These are phyloP conservation scores for Manihot esculenta DNA, from an alignment of 441 rosid genomes.

Conservation along the genomic window DNA sequence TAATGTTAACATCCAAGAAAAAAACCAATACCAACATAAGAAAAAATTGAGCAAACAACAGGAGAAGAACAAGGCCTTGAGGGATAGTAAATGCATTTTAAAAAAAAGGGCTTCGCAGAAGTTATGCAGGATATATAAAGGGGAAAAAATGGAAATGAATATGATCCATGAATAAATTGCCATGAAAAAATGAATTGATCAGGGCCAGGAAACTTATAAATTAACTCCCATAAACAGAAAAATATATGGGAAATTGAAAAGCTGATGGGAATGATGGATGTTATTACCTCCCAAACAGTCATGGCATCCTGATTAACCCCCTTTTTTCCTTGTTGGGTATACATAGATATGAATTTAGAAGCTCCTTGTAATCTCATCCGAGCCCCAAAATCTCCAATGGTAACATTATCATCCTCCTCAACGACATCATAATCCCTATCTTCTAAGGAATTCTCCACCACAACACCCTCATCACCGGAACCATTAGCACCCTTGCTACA, in stretches of 20 bases:
- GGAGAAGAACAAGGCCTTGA: neutral
- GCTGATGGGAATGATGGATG: neutral
- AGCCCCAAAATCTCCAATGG: slow-evolving; percentile 56
- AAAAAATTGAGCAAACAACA: neutral
- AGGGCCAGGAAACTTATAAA: neutral
- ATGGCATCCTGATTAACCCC: slow-evolving; percentile 89
- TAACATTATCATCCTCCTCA: slow-evolving; percentile 35
- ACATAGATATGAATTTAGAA: slow-evolving; percentile 65
- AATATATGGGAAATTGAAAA: too few relatives aligned
- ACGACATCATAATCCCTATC: slow-evolving; percentile 22
- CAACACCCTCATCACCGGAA: slow-evolving; percentile 19
- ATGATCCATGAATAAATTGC: too few relatives aligned
- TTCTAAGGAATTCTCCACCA: slow-evolving; percentile 28
- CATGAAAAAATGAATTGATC: too few relatives aligned
- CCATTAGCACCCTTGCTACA: slow-evolving; percentile 54
- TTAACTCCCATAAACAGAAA: neutral
- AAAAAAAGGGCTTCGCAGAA: too few relatives aligned
- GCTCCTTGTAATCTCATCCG: slow-evolving; percentile 59
- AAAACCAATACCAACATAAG: neutral
- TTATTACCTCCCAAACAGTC: slow-evolving; percentile 89
- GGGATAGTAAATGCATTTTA: too few relatives aligned
- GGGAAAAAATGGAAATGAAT: too few relatives aligned
- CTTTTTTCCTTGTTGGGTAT: slow-evolving; percentile 74
- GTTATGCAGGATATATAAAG: too few relatives aligned
- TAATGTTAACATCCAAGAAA: neutral